These are phyloP conservation scores for Boletus vermiculosoides DNA, from an alignment of 768 basidiomycete genomes.

Conservation along the genomic window DNA sequence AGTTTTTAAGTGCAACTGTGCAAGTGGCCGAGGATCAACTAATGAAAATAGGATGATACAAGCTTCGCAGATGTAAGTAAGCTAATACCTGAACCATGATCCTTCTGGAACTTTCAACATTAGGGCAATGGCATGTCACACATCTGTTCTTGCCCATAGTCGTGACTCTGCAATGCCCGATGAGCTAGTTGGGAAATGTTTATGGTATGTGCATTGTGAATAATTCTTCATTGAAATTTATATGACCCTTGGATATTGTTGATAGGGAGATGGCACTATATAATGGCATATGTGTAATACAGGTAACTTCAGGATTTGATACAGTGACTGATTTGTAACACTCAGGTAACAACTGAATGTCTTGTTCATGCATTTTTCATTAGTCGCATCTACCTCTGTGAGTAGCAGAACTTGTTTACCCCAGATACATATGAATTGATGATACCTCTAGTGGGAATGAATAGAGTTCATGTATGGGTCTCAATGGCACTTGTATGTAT, in stretches of 20 bases:
- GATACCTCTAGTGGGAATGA: constrained; percentile 9
- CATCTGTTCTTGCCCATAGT: constrained; percentile 8
- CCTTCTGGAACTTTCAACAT: background rate
- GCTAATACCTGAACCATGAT: background rate
- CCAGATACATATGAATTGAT: background rate
- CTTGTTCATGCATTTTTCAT: constrained; percentile 27
- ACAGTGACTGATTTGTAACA: constrained; percentile 1
- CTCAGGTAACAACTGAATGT: constrained; percentile 18
- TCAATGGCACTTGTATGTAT: constrained; percentile 20
- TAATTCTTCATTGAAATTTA: background rate
- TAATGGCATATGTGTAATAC: constrained; percentile 18
- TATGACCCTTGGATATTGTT: background rate
- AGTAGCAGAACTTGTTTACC: background rate
- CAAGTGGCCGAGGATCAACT: background rate
- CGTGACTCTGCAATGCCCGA: background rate
- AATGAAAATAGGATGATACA: constrained; percentile 20
- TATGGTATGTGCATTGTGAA: constrained; percentile 14
- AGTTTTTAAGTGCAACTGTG: background rate
- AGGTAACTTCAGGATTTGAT: background rate
- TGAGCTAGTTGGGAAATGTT: background rate
- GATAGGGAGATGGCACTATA: constrained; percentile 14
- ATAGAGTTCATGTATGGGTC: background rate
- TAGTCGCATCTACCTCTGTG: constrained; percentile 24
- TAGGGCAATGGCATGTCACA: constrained; percentile 15
- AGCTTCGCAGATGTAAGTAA: constrained; percentile 16